Conservation (phyloP, 306 rosid genomes). For the Cicer pinnatifidum region DNA sequence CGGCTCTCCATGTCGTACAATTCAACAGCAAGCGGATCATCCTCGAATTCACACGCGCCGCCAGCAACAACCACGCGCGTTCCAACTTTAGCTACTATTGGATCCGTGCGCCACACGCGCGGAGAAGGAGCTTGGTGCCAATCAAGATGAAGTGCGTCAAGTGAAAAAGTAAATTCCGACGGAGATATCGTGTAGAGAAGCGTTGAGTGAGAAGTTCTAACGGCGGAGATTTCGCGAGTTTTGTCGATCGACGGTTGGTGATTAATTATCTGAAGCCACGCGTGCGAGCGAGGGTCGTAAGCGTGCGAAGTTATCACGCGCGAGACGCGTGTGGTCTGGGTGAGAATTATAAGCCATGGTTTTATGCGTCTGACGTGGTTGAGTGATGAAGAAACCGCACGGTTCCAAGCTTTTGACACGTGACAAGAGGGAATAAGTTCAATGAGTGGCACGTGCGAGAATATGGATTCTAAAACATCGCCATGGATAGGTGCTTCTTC, state of each 20-base stretch:
- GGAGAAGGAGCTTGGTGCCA: conserved; percentile 62
- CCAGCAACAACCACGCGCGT: conserved; percentile 51
- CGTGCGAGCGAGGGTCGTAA: conserved; percentile 74
- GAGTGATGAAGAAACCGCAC: conserved; percentile 67
- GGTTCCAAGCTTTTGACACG: conserved; percentile 70
- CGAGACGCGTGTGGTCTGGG: conserved; percentile 51
- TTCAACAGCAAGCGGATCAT: conserved; percentile 72
- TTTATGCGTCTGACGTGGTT: conserved; percentile 48
- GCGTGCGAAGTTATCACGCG: conserved; percentile 56
- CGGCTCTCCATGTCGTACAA: conserved; percentile 46
- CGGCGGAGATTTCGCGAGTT: conserved; percentile 35
- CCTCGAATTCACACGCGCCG: conserved; percentile 64
- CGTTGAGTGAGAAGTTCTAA: conserved; percentile 71
- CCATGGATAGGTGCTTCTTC: conserved; percentile 67
- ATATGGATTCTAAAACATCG: conserved; percentile 63
- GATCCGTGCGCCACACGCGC: conserved; percentile 63
- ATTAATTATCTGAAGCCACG: conserved; percentile 56
- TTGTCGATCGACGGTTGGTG: conserved; percentile 38
- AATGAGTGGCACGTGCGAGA: conserved; percentile 66
- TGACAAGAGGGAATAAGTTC: conserved; percentile 53
- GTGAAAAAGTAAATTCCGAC: conserved; percentile 56
- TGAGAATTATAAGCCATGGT: conserved; percentile 74
- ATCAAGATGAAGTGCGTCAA: conserved; percentile 58
- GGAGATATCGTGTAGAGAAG: conserved; percentile 69
- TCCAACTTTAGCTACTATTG: conserved; percentile 61